Base-by-base conservation (phyloP, 2,329 filamentous ascomycete genomes). In the Bipolaris zeicola region DNA sequence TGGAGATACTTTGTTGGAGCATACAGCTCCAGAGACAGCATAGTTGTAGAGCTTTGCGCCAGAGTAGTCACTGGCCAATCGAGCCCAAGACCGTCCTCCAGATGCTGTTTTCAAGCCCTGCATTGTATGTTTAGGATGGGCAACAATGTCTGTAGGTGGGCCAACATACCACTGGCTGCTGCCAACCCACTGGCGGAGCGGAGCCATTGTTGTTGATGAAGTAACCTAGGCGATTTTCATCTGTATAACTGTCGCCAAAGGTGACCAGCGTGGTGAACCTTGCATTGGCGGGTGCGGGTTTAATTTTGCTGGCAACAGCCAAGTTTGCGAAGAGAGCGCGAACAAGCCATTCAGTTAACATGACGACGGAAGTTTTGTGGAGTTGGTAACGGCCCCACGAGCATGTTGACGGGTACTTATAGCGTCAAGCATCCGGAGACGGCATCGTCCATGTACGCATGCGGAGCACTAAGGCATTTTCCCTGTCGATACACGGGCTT, bases 221-320 rank as follows among this genome's bases (percentile, higher is more conserved):
- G 69, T 90, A 92, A 8, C 69, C 68, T 8, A 90, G 71, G 8
- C 90, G 84, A 11, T 83, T 85, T 66, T 92, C 88, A 68, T 93
- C 90, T 0, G 89, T 91, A 68, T 89, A 92, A 74, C 88, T 91
- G 73, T 92, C 88, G 11, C 89, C 89, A 69, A 92, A 92, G 0
- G 86, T 82, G 37, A 91, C 83, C 36, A 91, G 72, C 47, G 85
- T 87, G 26, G 85, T 81, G 69, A 91, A 86, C 36, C 79, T 78
- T 31, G 76, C 74, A 38, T 81, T 60, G 38, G 69, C 65, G 79
- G 78, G 80, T 43, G 53, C 60, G 0, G 57, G 57, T 8, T 63
- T 62, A 44, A 60, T 20, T 8, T 54, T 66, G 39, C 52, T 43
- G 39, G 63, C 57, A 50, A 71, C 59, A 22, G 60, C 64, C 41